Evolutionary conservation across 1,284 basidiomycete genomes (phyloP).

Genomic region (Ceratorhiza oryzae-sativae): DNA sequence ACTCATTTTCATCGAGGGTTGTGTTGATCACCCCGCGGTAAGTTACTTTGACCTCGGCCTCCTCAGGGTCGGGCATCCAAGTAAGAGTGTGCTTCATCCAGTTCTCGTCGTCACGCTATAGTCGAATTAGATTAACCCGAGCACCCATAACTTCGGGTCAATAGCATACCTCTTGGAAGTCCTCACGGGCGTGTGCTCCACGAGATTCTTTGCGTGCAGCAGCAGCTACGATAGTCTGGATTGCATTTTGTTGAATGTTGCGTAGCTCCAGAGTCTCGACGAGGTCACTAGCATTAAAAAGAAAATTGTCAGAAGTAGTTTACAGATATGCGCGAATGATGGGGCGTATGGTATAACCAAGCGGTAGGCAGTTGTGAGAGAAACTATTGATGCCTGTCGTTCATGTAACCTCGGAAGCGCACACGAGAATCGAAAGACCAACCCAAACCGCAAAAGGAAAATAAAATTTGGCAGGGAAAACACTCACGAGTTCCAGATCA

Average conservation of each 20-base stretch:
- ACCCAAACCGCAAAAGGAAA: background rate
- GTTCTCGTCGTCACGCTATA: conserved; percentile 80
- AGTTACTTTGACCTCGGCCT: conserved; percentile 85
- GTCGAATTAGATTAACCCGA: background rate
- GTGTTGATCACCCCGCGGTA: conserved; percentile 87
- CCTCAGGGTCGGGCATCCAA: conserved; percentile 75
- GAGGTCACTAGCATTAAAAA: conserved; percentile 88
- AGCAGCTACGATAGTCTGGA: conserved; percentile 95
- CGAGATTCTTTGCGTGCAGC: conserved; percentile 97
- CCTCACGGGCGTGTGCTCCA: conserved; percentile 97
- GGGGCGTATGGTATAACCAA: background rate
- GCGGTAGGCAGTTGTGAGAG: too few species aligned
- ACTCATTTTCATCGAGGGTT: conserved; percentile 96
- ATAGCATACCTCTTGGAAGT: conserved; percentile 80
- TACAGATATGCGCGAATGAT: background rate
- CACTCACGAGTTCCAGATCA: conserved; percentile 98
- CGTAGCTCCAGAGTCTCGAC: conserved; percentile 97
- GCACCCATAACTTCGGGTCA: conserved; percentile 3
- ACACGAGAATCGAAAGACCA: too few species aligned
- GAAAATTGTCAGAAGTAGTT: background rate
- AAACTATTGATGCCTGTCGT: too few species aligned
- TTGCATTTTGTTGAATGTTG: conserved; percentile 93
- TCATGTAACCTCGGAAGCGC: background rate
- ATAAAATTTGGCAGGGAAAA: background rate
- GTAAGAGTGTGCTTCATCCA: conserved; percentile 97